These are phyloP conservation scores for Cryptosporidium baileyi DNA, from an alignment of 169 alveolate species.

Conservation along the genomic window DNA sequence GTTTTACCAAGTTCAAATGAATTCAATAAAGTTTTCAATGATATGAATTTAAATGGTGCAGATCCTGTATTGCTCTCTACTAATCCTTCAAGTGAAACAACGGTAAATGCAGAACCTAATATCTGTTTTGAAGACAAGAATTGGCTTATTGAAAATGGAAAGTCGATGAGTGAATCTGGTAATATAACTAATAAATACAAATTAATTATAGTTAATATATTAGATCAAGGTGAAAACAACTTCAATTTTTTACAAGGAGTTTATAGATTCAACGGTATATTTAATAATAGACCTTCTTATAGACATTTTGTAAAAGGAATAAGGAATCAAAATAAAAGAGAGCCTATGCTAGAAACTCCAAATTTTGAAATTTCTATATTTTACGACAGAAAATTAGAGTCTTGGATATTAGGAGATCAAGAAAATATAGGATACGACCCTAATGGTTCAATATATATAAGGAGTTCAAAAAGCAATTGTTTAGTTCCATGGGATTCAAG, in stretches of 20 bases:
- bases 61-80: no score
- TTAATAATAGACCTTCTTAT: conserved; percentile 47
- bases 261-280: conserved; percentile 38
- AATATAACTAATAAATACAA: conserved; percentile 7
- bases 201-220: conserved; percentile 24
- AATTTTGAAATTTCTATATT: conserved; percentile 1
- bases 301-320: conserved; percentile 43
- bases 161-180: neutral
- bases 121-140: conserved; percentile 29
- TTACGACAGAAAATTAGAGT: conserved; percentile 26
- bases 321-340: neutral
- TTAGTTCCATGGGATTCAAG: conserved; percentile 67
- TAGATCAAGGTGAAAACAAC: conserved; percentile 2
- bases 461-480: conserved; percentile 33
- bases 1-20: neutral
- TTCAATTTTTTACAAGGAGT: conserved; percentile 25
- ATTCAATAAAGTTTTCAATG: neutral
- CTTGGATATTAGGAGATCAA: conserved; percentile 55
- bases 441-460: conserved; percentile 12
- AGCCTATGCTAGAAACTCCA: neutral
- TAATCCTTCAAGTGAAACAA: neutral
- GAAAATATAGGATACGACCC: conserved; percentile 37
- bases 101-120: neutral
- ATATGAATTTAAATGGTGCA: neutral
- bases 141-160: conserved; percentile 27